Base-by-base conservation (phyloP, 73 alveolate genomes). In the Symbiodinium natans region DNA sequence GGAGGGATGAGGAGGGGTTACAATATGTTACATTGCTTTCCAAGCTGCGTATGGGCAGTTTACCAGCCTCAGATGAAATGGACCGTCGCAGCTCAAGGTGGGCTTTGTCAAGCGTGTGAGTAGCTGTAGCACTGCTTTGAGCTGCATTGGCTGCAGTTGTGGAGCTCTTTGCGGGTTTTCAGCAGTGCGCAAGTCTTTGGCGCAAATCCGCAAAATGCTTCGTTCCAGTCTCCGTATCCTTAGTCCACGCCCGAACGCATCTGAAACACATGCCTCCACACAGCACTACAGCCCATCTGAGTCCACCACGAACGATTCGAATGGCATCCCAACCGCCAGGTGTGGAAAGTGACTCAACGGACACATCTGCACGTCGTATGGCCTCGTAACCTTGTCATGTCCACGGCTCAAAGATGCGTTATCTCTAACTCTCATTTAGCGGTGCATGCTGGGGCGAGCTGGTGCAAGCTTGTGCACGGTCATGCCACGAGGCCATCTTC, bases 271-370 rank as follows among this genome's bases (percentile, higher is more conserved):
- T n/a, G 27, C 34, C 63, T 19, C 10, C n/a, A 6, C n/a, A 25
- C 10, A 63, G 5, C 82, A n/a, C 19, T 9, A 0, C 17, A 1
- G n/a, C n/a, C 23, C 71, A 29, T 48, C 82, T 13, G 48, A 52
- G 93, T 41, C 41, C 42, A 38, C 7, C n/a, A 25, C 97, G 97
- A 11, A 90, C 97, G 73, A 90, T 90, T n/a, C 97, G 97, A 73
- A 90, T 90, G 52, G 97, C 97, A 71, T 90, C 97, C 97, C 97
- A 90, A 38, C 97, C 97, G 13, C 97, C 97, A 1, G 97, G 97
- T 2, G 97, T 90, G 15, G 89, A 27, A 38, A 90, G 46, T 27
- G 97, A 90, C 54, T 90, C 97, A 46, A 90, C 97, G 43, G 97
- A 90, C 10, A 63, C 97, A 27, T 90, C 97, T 3, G 97, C 97